Conservation (phyloP, 495 filamentous ascomycete species). For the Alectoria sarmentosa region DNA sequence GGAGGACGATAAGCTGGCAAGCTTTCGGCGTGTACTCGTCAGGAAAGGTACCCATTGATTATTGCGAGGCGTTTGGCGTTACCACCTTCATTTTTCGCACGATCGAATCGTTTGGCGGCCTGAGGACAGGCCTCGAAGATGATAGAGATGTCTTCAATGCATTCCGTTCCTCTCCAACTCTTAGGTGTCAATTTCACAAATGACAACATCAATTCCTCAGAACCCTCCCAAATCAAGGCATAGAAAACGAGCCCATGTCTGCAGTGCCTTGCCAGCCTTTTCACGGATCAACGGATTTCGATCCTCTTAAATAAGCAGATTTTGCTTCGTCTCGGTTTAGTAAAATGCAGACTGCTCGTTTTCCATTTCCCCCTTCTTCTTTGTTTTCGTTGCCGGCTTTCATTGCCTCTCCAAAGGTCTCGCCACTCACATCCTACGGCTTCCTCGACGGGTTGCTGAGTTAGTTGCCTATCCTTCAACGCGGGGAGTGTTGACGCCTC, state of each 20-base stretch:
- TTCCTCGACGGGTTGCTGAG: not conserved
- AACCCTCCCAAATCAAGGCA: not conserved
- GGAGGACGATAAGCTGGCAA: conserved; percentile 8
- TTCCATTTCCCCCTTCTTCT: too few species aligned
- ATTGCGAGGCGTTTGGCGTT: not conserved
- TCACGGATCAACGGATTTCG: too few species aligned
- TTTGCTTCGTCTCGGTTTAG: too few species aligned
- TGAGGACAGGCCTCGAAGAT: not conserved
- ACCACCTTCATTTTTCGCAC: not conserved
- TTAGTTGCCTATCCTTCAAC: too few species aligned
- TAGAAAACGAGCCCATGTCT: not conserved
- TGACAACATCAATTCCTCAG: not conserved
- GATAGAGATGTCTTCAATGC: conserved; percentile 8
- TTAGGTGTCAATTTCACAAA: not conserved
- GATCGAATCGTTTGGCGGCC: not conserved
- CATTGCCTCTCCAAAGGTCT: not conserved
- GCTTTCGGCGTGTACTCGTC: conserved; percentile 6
- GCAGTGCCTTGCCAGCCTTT: not conserved
- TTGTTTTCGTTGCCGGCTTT: not conserved
- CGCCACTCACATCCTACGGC: not conserved
- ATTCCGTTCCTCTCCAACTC: not conserved
- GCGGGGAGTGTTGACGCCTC: too few species aligned
- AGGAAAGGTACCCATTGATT: not conserved
- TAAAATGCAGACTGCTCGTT: too few species aligned
- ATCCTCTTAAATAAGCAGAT: too few species aligned